Evolutionary conservation across 805 yeast genomes (phyloP).

Genomic region (Saturnispora quitensis): DNA sequence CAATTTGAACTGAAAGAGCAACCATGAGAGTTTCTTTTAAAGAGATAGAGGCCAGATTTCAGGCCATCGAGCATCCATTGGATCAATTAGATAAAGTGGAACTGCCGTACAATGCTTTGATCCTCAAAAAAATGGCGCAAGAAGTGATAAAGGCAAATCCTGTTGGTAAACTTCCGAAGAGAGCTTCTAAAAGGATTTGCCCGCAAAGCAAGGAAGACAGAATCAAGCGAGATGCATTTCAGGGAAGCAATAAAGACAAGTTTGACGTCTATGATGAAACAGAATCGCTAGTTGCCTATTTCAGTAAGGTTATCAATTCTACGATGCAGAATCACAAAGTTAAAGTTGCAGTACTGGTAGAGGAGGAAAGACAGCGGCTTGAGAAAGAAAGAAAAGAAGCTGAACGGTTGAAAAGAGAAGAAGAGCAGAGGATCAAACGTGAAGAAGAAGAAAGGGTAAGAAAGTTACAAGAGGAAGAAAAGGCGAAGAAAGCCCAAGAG

Average conservation of each 20-base stretch:
- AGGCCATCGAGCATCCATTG: background rate
- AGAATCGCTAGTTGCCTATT: background rate
- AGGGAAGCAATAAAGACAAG: background rate
- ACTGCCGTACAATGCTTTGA: background rate
- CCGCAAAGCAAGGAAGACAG: background rate
- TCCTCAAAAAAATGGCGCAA: background rate
- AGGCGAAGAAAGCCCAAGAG: slow-evolving; percentile 12
- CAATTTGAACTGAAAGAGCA: background rate
- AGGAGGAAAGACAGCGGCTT: slow-evolving; percentile 15
- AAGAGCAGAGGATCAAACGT: slow-evolving; percentile 19
- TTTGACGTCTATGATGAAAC: background rate
- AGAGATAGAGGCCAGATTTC: background rate
- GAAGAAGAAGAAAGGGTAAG: slow-evolving; percentile 14
- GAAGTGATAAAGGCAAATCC: background rate
- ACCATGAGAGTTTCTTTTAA: background rate
- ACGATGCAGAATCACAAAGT: background rate
- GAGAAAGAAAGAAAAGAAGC: slow-evolving; percentile 13
- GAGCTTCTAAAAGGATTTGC: background rate
- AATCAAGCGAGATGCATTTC: background rate
- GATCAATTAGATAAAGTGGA: background rate
- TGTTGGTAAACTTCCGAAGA: background rate
- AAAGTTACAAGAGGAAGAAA: slow-evolving; percentile 18
- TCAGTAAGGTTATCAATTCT: background rate
- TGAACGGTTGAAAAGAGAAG: slow-evolving; percentile 16
- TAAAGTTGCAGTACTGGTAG: slow-evolving; percentile 9